phyloP scores from a whole-genome alignment of 2,329 filamentous ascomycete genomes.

The Fusarium multiceps region DNA sequence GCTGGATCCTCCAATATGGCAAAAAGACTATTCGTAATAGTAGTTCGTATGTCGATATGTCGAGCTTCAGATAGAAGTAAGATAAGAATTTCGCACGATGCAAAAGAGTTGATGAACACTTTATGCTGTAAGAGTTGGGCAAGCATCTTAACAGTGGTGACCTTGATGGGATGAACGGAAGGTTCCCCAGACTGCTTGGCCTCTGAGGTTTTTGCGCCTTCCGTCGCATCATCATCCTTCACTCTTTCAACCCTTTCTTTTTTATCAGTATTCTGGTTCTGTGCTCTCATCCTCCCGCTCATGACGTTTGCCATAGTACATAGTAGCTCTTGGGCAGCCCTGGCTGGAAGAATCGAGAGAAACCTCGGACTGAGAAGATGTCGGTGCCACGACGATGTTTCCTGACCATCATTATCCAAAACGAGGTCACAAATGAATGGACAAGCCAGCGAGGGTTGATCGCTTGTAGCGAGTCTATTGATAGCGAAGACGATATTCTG shows the following conservation, averaged over 20 bases:
- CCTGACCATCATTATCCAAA: conserved; percentile 39
- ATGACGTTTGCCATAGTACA: conserved; percentile 45
- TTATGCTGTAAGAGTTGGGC: conserved; percentile 48
- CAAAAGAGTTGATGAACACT: conserved; percentile 41
- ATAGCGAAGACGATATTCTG: conserved; percentile 32
- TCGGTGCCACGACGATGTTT: conserved; percentile 50
- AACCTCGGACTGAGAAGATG: conserved; percentile 45
- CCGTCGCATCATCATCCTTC: not conserved
- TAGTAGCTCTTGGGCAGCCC: conserved; percentile 45
- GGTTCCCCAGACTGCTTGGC: conserved; percentile 5
- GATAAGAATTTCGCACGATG: conserved; percentile 46
- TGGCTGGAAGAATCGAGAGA: conserved; percentile 44
- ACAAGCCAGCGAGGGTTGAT: conserved; percentile 47
- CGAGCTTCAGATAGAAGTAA: conserved; percentile 46
- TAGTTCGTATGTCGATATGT: conserved; percentile 50
- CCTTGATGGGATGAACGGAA: conserved; percentile 43
- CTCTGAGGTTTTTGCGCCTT: not conserved
- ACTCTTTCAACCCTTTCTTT: not conserved
- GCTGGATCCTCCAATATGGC: conserved; percentile 34
- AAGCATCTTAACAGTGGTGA: conserved; percentile 54
- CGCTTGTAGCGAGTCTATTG: conserved; percentile 41
- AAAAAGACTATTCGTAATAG: conserved; percentile 47
- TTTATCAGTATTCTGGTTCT: conserved; percentile 25
- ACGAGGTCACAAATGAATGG: conserved; percentile 48
- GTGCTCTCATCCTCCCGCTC: conserved; percentile 45